Conservation (phyloP, 1,284 basidiomycete species). For the Vanrija sp. region DNA sequence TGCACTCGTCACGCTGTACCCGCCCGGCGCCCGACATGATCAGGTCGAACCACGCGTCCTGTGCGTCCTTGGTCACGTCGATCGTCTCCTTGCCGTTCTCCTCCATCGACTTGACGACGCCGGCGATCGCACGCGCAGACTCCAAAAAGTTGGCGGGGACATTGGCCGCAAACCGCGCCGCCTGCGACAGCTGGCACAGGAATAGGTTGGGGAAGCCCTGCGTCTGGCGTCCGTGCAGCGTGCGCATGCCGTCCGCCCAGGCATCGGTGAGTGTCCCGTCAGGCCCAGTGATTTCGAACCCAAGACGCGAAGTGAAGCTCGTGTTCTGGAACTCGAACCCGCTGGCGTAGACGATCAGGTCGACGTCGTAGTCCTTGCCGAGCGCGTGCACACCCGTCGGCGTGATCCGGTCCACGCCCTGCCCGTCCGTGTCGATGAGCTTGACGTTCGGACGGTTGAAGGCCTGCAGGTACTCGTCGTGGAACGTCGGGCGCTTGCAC, state of each 20-base stretch:
- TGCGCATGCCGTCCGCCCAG: neutral
- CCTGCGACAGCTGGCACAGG: neutral
- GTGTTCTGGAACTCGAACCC: neutral
- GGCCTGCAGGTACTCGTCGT: neutral
- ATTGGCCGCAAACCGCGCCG: neutral
- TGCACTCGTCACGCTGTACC: neutral
- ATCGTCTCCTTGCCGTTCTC: neutral
- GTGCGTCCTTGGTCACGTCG: neutral
- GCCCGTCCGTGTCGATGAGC: neutral
- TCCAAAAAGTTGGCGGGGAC: neutral
- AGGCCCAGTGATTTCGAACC: neutral
- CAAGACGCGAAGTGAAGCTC: neutral
- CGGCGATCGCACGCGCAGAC: neutral
- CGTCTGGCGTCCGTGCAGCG: neutral
- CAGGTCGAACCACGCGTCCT: neutral
- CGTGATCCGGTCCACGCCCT: neutral
- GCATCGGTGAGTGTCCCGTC: neutral
- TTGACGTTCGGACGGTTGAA: neutral
- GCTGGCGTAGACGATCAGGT: neutral
- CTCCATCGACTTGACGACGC: neutral
- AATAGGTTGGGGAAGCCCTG: constrained; percentile 1
- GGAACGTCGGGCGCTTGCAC: neutral
- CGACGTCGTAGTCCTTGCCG: neutral
- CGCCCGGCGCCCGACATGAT: neutral
- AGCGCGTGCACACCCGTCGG: neutral